A percentile compares a stretch with the other conserved stretches of the same genome.
These are phyloP conservation scores for Colletotrichum sp. DNA, from an alignment of 2,329 filamentous ascomycete species.

Conservation along the genomic window DNA sequence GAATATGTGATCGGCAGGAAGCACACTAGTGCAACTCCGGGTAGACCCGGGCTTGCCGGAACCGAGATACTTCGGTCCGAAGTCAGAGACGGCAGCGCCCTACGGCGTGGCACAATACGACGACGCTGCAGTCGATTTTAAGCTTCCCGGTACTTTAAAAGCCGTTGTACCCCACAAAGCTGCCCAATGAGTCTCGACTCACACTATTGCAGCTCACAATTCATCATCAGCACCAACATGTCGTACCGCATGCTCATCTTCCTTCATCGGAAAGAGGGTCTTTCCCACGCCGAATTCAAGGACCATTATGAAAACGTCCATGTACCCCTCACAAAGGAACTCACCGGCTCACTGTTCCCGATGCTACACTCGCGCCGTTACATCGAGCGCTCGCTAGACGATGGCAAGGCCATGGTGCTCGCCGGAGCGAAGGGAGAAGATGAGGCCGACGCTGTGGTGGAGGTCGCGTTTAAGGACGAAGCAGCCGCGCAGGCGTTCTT, in stretches of 20 bases:
- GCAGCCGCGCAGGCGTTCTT: conserved; percentile 10
- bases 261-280: conserved; percentile 22
- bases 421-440: conserved; percentile 22
- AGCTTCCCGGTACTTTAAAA: neutral
- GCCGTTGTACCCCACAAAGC: neutral
- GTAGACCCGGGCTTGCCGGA: neutral
- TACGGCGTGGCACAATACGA: too few relatives aligned
- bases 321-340: conserved; percentile 25
- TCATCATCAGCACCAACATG: neutral
- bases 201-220: neutral
- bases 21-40: neutral
- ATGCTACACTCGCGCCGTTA: conserved; percentile 24
- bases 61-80: neutral
- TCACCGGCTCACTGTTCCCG: conserved; percentile 26
- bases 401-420: conserved; percentile 18
- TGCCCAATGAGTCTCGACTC: neutral
- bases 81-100: neutral
- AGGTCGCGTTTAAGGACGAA: conserved; percentile 23
- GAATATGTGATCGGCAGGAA: neutral
- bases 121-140: neutral
- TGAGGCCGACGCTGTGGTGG: conserved; percentile 25
- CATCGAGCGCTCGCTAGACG: conserved; percentile 13
- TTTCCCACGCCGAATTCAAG: conserved; percentile 25
- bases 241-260: conserved; percentile 21
- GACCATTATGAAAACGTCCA: conserved; percentile 29